Evolutionary conservation across 1,139 yeast genomes (phyloP).

Genomic region (Kurtzmaniella natalensis): DNA sequence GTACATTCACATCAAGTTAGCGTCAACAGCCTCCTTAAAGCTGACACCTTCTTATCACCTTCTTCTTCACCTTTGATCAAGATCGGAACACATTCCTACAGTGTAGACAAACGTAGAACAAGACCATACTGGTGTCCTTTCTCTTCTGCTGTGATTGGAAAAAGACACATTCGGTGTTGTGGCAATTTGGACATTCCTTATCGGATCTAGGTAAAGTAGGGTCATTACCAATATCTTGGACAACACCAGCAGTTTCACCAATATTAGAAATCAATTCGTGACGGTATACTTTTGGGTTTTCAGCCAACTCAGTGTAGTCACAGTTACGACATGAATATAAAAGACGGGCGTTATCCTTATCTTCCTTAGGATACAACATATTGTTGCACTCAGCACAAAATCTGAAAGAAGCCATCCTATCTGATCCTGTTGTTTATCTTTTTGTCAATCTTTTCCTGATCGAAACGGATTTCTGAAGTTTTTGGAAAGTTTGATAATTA

Average conservation of each 20-base stretch:
- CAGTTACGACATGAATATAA: slow-evolving; percentile 95
- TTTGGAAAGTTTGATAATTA: no score
- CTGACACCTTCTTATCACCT: no score
- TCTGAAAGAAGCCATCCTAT: slow-evolving; percentile 88
- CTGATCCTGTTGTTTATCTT: no score
- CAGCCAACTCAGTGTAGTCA: slow-evolving; percentile 89
- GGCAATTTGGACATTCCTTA: slow-evolving; percentile 88
- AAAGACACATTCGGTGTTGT: slow-evolving; percentile 85
- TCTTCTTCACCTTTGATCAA: no score
- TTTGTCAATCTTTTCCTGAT: no score
- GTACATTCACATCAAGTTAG: no score
- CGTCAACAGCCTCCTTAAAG: no score
- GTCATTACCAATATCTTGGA: slow-evolving; percentile 92
- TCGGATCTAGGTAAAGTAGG: slow-evolving; percentile 95
- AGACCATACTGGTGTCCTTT: slow-evolving; percentile 91
- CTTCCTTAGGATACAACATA: slow-evolving; percentile 98
- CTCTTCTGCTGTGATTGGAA: slow-evolving; percentile 95
- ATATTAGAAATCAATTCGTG: slow-evolving; percentile 88
- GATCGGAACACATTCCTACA: slow-evolving; percentile 71
- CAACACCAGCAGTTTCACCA: slow-evolving; percentile 96
- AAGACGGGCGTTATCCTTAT: slow-evolving; percentile 65
- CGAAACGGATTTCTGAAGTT: no score
- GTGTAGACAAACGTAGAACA: slow-evolving; percentile 86
- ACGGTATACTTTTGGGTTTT: slow-evolving; percentile 82
- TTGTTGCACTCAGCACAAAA: slow-evolving; percentile 95